These are phyloP conservation scores for Cutaneotrichosporon mucoides DNA, from an alignment of 1,284 basidiomycete species.

Conservation along the genomic window DNA sequence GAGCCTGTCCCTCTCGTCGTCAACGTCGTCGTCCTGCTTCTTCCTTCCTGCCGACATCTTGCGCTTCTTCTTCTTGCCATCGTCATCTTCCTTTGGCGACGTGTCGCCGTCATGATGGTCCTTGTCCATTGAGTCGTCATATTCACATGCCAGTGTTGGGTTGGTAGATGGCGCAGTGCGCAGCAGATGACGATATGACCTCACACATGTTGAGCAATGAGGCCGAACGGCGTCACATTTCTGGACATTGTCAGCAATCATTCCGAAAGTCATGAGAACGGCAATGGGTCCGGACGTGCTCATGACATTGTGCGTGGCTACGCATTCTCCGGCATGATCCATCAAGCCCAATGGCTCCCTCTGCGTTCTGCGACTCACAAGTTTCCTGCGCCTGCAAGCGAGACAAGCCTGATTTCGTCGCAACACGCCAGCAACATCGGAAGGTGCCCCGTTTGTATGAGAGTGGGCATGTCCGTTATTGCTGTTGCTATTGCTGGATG, in stretches of 20 bases:
- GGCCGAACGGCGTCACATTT: constrained; percentile 47
- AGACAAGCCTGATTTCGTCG: constrained; percentile 32
- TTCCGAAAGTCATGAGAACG: background rate
- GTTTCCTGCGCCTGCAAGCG: constrained; percentile 27
- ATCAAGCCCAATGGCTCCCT: too few species aligned
- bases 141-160: constrained; percentile 40
- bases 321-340: background rate
- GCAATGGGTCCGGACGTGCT: too few species aligned
- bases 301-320: too few species aligned
- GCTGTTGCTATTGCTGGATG: background rate
- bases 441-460: constrained; percentile 9
- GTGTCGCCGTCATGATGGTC: constrained; percentile 5
- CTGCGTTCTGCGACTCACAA: constrained; percentile 10
- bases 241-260: constrained; percentile 17
- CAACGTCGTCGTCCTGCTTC: constrained; percentile 26
- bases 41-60: constrained; percentile 26
- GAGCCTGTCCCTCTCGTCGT: constrained; percentile 34
- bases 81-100: constrained; percentile 17
- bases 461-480: background rate
- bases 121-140: constrained; percentile 35
- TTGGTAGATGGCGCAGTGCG: constrained; percentile 37
- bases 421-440: constrained; percentile 24
- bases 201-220: constrained; percentile 45
- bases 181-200: constrained; percentile 42
- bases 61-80: constrained; percentile 35